Conservation (phyloP, 2,329 filamentous ascomycete species). For the Sporothrix schenckii region DNA sequence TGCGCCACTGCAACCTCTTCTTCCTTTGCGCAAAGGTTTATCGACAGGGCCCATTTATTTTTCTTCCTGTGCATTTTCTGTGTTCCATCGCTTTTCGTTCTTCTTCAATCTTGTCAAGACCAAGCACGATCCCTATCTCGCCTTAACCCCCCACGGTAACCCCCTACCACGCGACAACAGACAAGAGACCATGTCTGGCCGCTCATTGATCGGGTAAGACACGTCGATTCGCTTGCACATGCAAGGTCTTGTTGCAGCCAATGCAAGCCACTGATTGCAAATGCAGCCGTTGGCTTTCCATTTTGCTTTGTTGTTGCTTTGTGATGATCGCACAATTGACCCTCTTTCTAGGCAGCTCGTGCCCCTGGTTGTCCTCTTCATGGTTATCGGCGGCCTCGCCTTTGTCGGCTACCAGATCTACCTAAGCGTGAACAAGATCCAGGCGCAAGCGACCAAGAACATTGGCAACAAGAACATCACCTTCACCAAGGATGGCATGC, state of each 20-base stretch:
- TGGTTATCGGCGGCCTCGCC: slow-evolving; percentile 58
- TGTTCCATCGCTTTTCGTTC: not conserved
- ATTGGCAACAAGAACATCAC: slow-evolving; percentile 76
- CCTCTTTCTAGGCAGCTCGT: slow-evolving; percentile 58
- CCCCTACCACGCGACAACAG: not conserved
- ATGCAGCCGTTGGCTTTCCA: not conserved
- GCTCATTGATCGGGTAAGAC: slow-evolving; percentile 25
- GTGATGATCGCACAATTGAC: not conserved
- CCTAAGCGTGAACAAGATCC: slow-evolving; percentile 66
- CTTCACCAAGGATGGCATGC: slow-evolving; percentile 74
- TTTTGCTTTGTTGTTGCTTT: not conserved
- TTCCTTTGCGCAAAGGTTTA: not conserved
- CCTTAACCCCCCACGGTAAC: not conserved
- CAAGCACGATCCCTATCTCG: not conserved
- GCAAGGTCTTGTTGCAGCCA: not conserved
- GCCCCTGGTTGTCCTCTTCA: slow-evolving; percentile 67
- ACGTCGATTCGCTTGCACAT: not conserved
- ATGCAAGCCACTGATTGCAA: not conserved
- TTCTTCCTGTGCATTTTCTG: not conserved
- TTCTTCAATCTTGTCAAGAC: not conserved
- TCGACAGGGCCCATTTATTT: not conserved
- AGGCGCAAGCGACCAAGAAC: slow-evolving; percentile 65
- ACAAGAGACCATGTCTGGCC: slow-evolving; percentile 14
- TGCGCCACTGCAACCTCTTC: not conserved
- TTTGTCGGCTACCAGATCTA: slow-evolving; percentile 76